Conservation (phyloP, 495 filamentous ascomycete species). For the Recurvomyces mirabilis region DNA sequence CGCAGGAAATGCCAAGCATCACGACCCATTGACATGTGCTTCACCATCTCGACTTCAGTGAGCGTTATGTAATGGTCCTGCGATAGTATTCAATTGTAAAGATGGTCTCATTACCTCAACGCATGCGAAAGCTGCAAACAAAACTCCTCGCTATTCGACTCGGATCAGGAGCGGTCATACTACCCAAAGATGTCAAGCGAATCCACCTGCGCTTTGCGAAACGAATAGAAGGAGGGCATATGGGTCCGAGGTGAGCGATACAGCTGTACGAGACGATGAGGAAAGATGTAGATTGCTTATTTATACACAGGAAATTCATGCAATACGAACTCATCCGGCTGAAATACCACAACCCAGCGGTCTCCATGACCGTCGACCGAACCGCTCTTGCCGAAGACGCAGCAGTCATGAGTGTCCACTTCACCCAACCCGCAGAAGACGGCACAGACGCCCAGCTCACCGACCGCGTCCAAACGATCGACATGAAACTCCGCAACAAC, state of each 20-base stretch:
- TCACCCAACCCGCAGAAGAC: slow-evolving; percentile 29
- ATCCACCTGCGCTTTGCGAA: slow-evolving; percentile 73
- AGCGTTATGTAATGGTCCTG: not conserved
- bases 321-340: slow-evolving; percentile 65
- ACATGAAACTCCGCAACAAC: slow-evolving; percentile 51
- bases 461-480: slow-evolving; percentile 40
- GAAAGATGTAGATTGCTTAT: not conserved
- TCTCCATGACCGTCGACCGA: slow-evolving; percentile 72
- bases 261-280: not conserved
- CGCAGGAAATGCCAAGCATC: not conserved
- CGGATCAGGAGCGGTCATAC: slow-evolving; percentile 70
- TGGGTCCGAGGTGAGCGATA: slow-evolving; percentile 59
- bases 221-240: slow-evolving; percentile 56
- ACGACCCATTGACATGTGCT: not conserved
- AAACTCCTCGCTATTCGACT: slow-evolving; percentile 61
- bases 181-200: slow-evolving; percentile 68
- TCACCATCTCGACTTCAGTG: not conserved
- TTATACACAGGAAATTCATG: slow-evolving; percentile 66
- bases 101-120: slow-evolving; percentile 73
- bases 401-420: slow-evolving; percentile 67
- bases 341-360: slow-evolving; percentile 84
- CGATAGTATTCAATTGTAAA: too few relatives aligned
- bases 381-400: slow-evolving; percentile 44
- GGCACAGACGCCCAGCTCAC: slow-evolving; percentile 29
- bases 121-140: slow-evolving; percentile 64